Evolutionary conservation across 169 alveolate species (phyloP).

Genomic region (Fabrea salina): DNA sequence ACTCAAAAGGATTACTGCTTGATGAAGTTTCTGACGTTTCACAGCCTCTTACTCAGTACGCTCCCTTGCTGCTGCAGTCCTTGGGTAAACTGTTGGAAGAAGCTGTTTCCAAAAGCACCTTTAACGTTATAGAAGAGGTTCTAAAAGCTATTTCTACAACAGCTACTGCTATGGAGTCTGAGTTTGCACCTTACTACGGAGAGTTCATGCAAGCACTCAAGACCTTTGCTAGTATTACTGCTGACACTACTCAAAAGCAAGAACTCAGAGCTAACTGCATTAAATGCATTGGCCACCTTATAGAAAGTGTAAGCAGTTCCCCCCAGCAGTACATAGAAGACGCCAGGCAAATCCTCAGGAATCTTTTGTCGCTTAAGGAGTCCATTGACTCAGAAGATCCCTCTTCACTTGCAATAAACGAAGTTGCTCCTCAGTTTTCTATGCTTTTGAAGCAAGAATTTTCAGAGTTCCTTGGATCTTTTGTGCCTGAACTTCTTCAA

Average conservation of each 20-base stretch:
- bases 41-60: background rate
- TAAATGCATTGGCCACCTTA: conserved; percentile 18
- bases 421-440: conserved; percentile 6
- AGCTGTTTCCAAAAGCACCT: background rate
- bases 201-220: conserved; percentile 23
- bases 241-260: background rate
- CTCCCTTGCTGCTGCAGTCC: background rate
- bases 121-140: background rate
- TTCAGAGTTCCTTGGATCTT: background rate
- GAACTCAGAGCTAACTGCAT: conserved; percentile 22
- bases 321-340: conserved; percentile 2
- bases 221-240: background rate
- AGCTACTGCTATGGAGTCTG: conserved; percentile 15
- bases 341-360: background rate
- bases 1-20: background rate
- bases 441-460: background rate
- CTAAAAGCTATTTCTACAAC: conserved; percentile 25
- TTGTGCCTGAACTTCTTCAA: conserved; percentile 16
- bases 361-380: background rate
- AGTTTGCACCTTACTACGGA: conserved; percentile 3
- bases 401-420: conserved; percentile 15
- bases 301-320: background rate
- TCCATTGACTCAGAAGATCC: conserved; percentile 22
- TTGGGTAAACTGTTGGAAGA: background rate
- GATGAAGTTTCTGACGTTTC: background rate